These are phyloP conservation scores for Moringa oleifera DNA, from an alignment of 345 rosid species.

Conservation along the genomic window DNA sequence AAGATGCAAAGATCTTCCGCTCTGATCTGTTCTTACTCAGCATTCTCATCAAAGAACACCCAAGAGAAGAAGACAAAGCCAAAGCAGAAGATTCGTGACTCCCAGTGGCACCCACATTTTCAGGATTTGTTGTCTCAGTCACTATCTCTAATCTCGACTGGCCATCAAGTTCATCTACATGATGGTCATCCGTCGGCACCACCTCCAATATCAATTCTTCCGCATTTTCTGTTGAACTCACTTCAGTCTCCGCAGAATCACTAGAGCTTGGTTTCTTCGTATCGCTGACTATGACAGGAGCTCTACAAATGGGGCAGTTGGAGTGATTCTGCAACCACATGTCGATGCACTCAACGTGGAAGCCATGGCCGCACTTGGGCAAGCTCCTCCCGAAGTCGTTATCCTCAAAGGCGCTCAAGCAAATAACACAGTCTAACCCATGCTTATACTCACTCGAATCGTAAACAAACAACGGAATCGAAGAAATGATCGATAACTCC, in stretches of 20 bases:
- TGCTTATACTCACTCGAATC: conserved; percentile 8
- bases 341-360: conserved; percentile 78
- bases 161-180: conserved; percentile 13
- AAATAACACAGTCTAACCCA: conserved; percentile 60
- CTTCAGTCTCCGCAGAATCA: conserved; percentile 15
- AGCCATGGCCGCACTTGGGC: conserved; percentile 59
- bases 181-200: conserved; percentile 7
- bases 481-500: conserved; percentile 48
- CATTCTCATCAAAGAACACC: conserved; percentile 58
- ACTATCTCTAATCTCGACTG: conserved; percentile 26
- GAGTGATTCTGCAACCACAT: conserved; percentile 74
- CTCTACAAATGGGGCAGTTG: conserved; percentile 72
- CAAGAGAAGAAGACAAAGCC: conserved; percentile 20
- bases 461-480: conserved; percentile 65
- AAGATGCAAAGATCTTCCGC: conserved; percentile 41
- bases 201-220: conserved; percentile 15
- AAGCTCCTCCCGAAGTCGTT: conserved; percentile 55
- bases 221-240: conserved; percentile 2
- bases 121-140: conserved; percentile 19
- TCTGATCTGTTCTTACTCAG: conserved; percentile 62
- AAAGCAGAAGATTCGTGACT: conserved; percentile 14
- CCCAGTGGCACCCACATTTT: conserved; percentile 18
- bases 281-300: conserved; percentile 25
- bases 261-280: not conserved
- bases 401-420: conserved; percentile 59